phyloP scores from a whole-genome alignment of 345 rosid species.

The Orychophragmus violaceus region DNA sequence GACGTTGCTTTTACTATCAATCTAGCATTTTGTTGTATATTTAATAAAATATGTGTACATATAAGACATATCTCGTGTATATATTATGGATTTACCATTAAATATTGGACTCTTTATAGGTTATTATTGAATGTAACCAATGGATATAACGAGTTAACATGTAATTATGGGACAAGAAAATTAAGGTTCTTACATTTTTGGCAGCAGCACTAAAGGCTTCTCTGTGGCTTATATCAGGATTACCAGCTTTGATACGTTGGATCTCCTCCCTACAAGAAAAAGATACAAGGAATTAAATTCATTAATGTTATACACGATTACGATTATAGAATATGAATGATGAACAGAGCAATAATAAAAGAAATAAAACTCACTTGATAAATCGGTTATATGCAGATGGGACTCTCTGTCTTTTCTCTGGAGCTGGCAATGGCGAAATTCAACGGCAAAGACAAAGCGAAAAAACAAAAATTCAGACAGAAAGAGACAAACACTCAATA shows the following conservation, averaged over 20 bases:
- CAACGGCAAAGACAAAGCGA: slow-evolving; percentile 35
- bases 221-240: background rate
- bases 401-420: slow-evolving; percentile 98
- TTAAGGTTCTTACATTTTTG: background rate
- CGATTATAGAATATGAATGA: no score
- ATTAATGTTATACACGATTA: background rate
- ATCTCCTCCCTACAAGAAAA: background rate
- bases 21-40: background rate
- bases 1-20: background rate
- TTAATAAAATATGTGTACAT: background rate
- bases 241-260: background rate
- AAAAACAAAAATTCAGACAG: slow-evolving; percentile 23
- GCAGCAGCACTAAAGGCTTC: background rate
- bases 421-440: slow-evolving; percentile 61
- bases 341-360: background rate
- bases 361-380: slow-evolving; percentile 66
- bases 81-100: background rate
- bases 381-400: slow-evolving; percentile 99
- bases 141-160: background rate
- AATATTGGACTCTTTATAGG: background rate
- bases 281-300: background rate
- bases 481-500: slow-evolving; percentile 41
- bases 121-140: background rate
- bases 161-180: background rate
- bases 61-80: background rate